These are phyloP conservation scores for Uronychia binucleata DNA, from an alignment of 73 alveolate genomes.

Conservation along the genomic window DNA sequence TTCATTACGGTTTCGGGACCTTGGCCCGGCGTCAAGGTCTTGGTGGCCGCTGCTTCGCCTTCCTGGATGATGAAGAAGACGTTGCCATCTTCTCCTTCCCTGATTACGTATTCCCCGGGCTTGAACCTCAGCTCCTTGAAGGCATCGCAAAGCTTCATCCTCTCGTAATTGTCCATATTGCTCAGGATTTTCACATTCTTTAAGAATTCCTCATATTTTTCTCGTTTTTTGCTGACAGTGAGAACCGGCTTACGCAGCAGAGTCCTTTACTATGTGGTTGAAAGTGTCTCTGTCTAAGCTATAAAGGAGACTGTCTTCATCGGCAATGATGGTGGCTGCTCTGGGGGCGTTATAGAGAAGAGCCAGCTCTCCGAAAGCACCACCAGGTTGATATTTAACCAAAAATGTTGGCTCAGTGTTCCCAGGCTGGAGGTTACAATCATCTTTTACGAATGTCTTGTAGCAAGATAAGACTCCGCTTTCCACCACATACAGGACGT, in stretches of 20 bases:
- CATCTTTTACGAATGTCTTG: constrained; percentile 48
- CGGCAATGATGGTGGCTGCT: constrained; percentile 66
- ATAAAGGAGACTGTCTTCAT: constrained; percentile 60
- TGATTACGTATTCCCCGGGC: constrained; percentile 83
- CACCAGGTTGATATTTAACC: constrained; percentile 74
- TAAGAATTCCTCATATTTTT: constrained; percentile 51
- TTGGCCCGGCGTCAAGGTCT: constrained; percentile 69
- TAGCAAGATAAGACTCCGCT: constrained; percentile 72
- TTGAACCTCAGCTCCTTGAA: constrained; percentile 86
- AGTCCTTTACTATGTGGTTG: constrained; percentile 80
- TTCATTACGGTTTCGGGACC: constrained; percentile 82
- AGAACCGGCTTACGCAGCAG: constrained; percentile 51
- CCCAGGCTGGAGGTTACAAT: constrained; percentile 11
- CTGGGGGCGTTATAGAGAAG: constrained; percentile 70
- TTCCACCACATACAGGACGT: constrained; percentile 79
- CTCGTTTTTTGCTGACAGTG: constrained; percentile 34
- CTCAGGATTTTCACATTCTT: constrained; percentile 37
- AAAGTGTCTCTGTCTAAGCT: constrained; percentile 75
- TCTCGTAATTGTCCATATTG: constrained; percentile 95
- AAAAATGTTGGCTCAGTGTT: constrained; percentile 60
- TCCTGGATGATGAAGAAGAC: constrained; percentile 94
- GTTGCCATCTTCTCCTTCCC: constrained; percentile 96
- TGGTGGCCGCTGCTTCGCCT: constrained; percentile 93
- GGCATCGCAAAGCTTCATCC: constrained; percentile 97
- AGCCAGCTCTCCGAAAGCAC: constrained; percentile 71